Percentiles rank a stretch among this genome's conserved stretches.
Conservation (phyloP, 75 land plant genomes). For the Pinus tabuliformis region DNA sequence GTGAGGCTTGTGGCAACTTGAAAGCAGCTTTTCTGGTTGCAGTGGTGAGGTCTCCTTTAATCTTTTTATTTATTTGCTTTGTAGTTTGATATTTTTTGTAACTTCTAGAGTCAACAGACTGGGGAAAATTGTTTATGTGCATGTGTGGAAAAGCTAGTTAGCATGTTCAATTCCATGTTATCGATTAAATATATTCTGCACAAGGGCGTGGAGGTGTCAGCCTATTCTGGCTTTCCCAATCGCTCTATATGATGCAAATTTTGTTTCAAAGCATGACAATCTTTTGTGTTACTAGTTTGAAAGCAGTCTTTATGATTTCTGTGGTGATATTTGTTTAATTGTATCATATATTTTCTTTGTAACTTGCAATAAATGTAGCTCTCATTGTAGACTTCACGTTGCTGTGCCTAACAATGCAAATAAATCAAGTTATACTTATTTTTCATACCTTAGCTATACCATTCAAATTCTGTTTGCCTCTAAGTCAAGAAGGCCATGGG, state of each 20-base stretch:
- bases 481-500: not conserved
- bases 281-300: not conserved
- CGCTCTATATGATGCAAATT: not conserved
- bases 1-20: conserved; percentile 93
- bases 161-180: not conserved
- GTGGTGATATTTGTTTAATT: not conserved
- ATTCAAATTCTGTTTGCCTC: not conserved
- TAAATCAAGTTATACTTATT: not conserved
- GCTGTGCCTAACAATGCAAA: not conserved
- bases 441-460: not conserved
- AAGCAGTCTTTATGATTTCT: not conserved
- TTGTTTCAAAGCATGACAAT: not conserved
- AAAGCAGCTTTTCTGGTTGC: conserved; percentile 97
- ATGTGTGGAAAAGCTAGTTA: not conserved
- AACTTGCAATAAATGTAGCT: conserved; percentile 4
- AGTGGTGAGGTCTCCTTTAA: conserved; percentile 46
- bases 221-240: not conserved
- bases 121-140: not conserved
- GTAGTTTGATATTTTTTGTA: conserved; percentile 1
- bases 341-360: conserved; percentile 2
- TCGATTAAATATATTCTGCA: not conserved
- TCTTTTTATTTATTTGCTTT: conserved; percentile 5
- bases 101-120: not conserved
- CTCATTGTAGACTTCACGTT: conserved; percentile 1
- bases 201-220: not conserved